Evolutionary conservation across 306 rosid species (phyloP), one percentile per base, ranked within the genome.

Genomic region (Sicyos baderoa): DNA sequence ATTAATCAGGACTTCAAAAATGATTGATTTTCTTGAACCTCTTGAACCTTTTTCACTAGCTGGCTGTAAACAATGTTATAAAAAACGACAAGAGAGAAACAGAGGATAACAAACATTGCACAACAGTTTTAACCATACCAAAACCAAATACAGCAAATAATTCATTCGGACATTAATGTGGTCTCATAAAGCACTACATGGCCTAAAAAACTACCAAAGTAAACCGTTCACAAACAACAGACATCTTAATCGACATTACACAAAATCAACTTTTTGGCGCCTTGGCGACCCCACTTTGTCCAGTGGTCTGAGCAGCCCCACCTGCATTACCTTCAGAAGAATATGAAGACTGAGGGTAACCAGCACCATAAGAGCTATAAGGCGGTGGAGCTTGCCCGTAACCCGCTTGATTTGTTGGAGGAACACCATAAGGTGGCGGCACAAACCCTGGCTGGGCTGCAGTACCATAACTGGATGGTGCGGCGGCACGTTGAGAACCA

Each of bases 371-470:
- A 22, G 76, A 27, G 74, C 66, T 66, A 58, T 94, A 88, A 4
- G 97, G 71, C 0, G 83, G 81, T 0, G 94, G 97, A 0, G 76
- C 86, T 82, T 93, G 99, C 61, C 95, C 97, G 67, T 90, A 94
- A 79, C 87, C 86, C 25, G 87, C 75, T 73, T 86, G 98, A 60
- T 84, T 79, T 9, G 79, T 79, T 2, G 86, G 80, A 0, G 93
- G 80, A 45, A 82, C 91, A 73, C 91, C 91, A 79, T 93, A 93
- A 5, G 99, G 73, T 0, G 86, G 91, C 14, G 97, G 77, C 16
- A 84, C 97, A 65, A 85, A 86, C 2, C 95, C 96, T 0, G 87
- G 86, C 58, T 91, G 97, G 54, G 63, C 83, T 10, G 88, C 83
- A 52, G 81, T 64, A 44, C 95, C 87, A 49, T 82, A 90, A 54